These are phyloP conservation scores for Hemerocallis citrina DNA, from an alignment of 106 monocot species.

Conservation along the genomic window DNA sequence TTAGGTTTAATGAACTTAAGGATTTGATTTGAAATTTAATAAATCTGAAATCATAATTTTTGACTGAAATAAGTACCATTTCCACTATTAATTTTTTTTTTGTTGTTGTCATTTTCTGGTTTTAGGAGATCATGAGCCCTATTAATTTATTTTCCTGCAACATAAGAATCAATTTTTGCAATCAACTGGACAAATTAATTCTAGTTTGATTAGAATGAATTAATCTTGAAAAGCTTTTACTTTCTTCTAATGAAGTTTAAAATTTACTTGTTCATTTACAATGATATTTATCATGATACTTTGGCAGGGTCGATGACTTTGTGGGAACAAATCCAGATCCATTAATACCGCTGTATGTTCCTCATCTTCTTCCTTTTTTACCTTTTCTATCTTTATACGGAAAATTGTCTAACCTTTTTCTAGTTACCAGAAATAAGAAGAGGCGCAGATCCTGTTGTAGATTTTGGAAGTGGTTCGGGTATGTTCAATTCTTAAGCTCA, in stretches of 20 bases:
- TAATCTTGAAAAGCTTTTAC: too few species aligned
- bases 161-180: too few species aligned
- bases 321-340: constrained; percentile 65
- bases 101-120: not conserved
- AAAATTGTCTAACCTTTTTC: not conserved
- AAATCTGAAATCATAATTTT: not conserved
- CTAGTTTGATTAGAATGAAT: too few species aligned
- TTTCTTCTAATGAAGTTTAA: too few species aligned
- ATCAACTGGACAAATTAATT: too few species aligned
- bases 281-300: not conserved
- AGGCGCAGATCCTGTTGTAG: constrained; percentile 23
- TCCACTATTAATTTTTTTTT: not conserved
- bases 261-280: not conserved
- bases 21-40: not conserved
- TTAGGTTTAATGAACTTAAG: not conserved
- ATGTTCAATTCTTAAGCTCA: too few species aligned
- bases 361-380: constrained; percentile 1
- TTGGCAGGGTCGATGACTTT: constrained; percentile 62
- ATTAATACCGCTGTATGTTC: constrained; percentile 55
- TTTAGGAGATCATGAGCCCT: too few species aligned
- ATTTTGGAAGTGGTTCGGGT: constrained; percentile 64
- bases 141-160: too few species aligned
- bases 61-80: not conserved
- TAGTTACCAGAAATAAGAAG: constrained; percentile 40
- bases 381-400: not conserved